Base-by-base conservation (phyloP, 2,329 filamentous ascomycete species). In the Arthrobotrys iridis region DNA sequence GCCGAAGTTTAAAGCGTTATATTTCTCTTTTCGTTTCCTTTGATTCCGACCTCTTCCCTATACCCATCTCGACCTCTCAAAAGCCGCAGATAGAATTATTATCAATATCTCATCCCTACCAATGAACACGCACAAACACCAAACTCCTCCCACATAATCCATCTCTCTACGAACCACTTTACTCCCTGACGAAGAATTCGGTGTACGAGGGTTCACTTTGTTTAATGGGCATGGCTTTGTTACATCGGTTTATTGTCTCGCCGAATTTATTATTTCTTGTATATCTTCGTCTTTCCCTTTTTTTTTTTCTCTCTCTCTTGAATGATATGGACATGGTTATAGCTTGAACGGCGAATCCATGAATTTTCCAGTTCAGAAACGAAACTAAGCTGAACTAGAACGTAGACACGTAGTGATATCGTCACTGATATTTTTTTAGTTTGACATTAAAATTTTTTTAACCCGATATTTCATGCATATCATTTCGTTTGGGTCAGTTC, bases 1-100 rank as follows among this genome's bases (percentile, higher is more conserved):
- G 92, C 92, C 83, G 93, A 97, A 89, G 92, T 96, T 86, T 94
- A 92, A 33, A 87, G 84, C 41, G 37, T 33, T 35, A 48, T 52
- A 26, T 66, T 75, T 50, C 50, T 48, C 48, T 60, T 40, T 68
- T 62, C 40, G 33, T 45, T 58, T 76, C 48, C 33, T 35, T 50
- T 72, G 58, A 65, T 35, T 45, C 22, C 65, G 52, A 70, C 59
- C 58, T 41, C 28, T 76, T 63, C 50, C 57, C 64, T 58, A 76
- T 75, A 75, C 71, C 63, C 70, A 52, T 41, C 48, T 74, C 60
- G 46, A 74, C 57, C 63, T 75, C 55, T 18, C 26, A 48, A 26
- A 58, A 62, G n/a, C 57, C 52, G 71, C 71, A 68, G 63, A 75
- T 68, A 68, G 63, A 68, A 52, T 63, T 46, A 75, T 64, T 59